phyloP scores from a whole-genome alignment of 148 eudicot genomes.

The Vaccinium macrocarpon region DNA sequence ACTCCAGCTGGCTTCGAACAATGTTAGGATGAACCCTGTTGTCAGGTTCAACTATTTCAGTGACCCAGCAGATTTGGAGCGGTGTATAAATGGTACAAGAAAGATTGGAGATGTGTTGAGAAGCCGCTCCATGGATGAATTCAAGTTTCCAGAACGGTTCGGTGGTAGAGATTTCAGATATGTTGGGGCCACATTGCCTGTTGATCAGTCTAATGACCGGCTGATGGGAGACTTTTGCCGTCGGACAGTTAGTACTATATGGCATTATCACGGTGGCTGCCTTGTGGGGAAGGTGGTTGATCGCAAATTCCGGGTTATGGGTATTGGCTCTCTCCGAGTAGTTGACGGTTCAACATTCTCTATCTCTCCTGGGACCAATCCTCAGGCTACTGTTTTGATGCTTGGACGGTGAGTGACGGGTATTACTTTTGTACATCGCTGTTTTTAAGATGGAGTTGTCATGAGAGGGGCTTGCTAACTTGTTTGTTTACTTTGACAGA shows the following conservation, averaged over 20 bases:
- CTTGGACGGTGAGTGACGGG: constrained; percentile 60
- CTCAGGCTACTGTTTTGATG: constrained; percentile 90
- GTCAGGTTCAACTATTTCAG: constrained; percentile 81
- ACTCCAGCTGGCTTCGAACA: constrained; percentile 69
- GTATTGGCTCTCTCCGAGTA: constrained; percentile 59
- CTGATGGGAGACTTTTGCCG: constrained; percentile 73
- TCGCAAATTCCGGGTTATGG: constrained; percentile 58
- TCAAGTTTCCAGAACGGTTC: constrained; percentile 49
- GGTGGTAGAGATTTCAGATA: constrained; percentile 62
- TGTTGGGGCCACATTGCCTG: constrained; percentile 71
- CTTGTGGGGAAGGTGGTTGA: constrained; percentile 84
- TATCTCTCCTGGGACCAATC: constrained; percentile 91
- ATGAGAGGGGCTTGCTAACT: background rate
- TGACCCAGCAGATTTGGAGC: constrained; percentile 59
- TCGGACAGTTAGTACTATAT: constrained; percentile 70
- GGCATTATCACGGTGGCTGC: constrained; percentile 99
- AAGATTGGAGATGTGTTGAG: constrained; percentile 59
- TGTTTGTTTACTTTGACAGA: constrained; percentile 32
- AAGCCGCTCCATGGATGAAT: constrained; percentile 60
- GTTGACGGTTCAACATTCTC: constrained; percentile 76
- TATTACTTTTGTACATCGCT: background rate
- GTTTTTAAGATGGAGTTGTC: background rate
- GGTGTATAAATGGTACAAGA: constrained; percentile 73
- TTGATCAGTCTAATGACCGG: constrained; percentile 46
- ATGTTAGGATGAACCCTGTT: constrained; percentile 58